Evolutionary conservation across 805 yeast genomes (phyloP).

Genomic region (Candida mattraensis): DNA sequence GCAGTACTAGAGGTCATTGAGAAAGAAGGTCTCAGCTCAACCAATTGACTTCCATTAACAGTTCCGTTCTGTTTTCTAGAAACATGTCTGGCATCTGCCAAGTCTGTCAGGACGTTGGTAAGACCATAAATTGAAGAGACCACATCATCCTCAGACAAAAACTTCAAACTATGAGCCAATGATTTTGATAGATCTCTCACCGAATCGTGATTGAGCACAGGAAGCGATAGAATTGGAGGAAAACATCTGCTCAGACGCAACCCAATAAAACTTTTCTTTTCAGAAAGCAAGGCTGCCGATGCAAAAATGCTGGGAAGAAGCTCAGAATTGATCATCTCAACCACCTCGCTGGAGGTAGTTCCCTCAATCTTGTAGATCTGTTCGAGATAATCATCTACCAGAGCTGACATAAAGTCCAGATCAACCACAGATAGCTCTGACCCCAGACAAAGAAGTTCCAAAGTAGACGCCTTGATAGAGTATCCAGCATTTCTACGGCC

Average conservation of each 20-base stretch:
- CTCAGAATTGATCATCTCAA: conserved; percentile 50
- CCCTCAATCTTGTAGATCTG: conserved; percentile 23
- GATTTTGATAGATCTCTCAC: conserved; percentile 55
- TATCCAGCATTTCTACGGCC: conserved; percentile 29
- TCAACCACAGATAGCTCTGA: conserved; percentile 46
- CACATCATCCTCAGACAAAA: conserved; percentile 75
- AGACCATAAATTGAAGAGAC: conserved; percentile 83
- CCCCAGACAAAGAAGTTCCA: conserved; percentile 64
- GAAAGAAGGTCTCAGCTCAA: conserved; percentile 14
- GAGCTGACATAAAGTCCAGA: conserved; percentile 41
- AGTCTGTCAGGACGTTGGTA: conserved; percentile 63
- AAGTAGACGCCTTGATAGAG: conserved; percentile 32
- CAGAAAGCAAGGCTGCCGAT: conserved; percentile 33
- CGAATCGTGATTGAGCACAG: conserved; percentile 44
- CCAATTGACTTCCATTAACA: conserved; percentile 32
- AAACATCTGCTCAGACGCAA: conserved; percentile 32
- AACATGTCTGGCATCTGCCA: conserved; percentile 2
- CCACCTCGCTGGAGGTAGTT: conserved; percentile 49
- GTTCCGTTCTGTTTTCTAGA: conserved; percentile 34
- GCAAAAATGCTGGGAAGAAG: conserved; percentile 39
- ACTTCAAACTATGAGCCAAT: conserved; percentile 65
- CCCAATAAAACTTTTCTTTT: conserved; percentile 41
- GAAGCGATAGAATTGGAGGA: conserved; percentile 58
- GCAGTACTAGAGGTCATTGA: conserved; percentile 11
- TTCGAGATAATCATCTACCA: conserved; percentile 51